Base-by-base conservation (phyloP, 805 yeast genomes). In the Saccharomycopsis olivae region DNA sequence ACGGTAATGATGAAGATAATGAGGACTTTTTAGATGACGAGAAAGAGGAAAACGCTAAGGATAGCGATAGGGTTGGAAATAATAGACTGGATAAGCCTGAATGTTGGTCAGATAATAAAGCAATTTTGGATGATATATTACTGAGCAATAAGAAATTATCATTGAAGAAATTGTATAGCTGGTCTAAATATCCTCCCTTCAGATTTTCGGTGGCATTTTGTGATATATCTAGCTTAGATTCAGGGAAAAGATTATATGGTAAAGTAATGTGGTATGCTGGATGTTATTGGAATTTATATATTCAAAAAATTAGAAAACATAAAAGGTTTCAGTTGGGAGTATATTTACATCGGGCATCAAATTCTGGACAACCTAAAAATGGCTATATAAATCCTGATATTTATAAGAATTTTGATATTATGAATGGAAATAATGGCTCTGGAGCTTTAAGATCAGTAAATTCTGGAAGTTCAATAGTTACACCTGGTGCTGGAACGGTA, bases 231-330 rank as follows among this genome's bases (percentile, higher is more conserved):
- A 62, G 62, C 10, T 55, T 73, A 14, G 53, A 58, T 13, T 60
- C 66, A 1, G 71, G 65, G 14, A 66, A 63, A 48, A 55, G 77
- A 31, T 68, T 69, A 1, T 72, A 72, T 47, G 68, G 72, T 8
- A 64, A 66, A 43, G 65, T 74, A 0, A 57, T 70, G 25, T 72
- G 77, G 75, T 72, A 71, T 49, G 75, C 76, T n/a, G 78, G 78
- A 0, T 70, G 77, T 9, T 69, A 66, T 48, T 73, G 78, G 78
- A 71, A 69, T 46, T 52, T 73, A 6, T 73, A 73, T 50, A 56
- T 71, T 24, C 78, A 73, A 43, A 72, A 69, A 47, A 58, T 59
- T 17, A 55, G 58, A 33, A 63, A 64, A 41, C 33, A 38, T 21
- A 58, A 62, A 40, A 62, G 67, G 3, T 64, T 53, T 44, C 77